Percentiles rank a stretch among this genome's conserved stretches.
phyloP scores from a whole-genome alignment of 2,329 filamentous ascomycete genomes.

The Fusarium foetens region DNA sequence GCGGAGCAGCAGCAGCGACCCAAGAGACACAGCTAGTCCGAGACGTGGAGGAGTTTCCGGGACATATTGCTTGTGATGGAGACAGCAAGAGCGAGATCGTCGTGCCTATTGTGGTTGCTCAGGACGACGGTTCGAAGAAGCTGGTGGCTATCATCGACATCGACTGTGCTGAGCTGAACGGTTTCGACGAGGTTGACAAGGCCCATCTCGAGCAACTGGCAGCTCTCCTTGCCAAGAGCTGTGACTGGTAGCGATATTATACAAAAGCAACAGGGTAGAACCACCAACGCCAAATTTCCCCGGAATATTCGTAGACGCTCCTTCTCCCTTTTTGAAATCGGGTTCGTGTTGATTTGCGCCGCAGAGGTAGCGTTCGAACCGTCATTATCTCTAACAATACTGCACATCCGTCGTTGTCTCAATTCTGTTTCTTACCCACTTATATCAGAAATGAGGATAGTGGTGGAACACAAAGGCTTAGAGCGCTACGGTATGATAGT shows the following conservation, averaged over 20 bases:
- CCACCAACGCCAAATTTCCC: not conserved
- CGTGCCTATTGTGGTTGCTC: conserved; percentile 70
- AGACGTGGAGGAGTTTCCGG: conserved; percentile 79
- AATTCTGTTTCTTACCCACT: conserved; percentile 3
- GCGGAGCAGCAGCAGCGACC: conserved; percentile 73
- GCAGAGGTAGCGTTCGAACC: not conserved
- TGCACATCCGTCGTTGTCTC: conserved; percentile 2
- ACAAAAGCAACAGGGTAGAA: not conserved
- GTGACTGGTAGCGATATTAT: conserved; percentile 67
- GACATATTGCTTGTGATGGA: conserved; percentile 84
- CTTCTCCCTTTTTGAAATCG: not conserved
- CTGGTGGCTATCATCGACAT: conserved; percentile 82
- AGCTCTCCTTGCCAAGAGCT: conserved; percentile 65
- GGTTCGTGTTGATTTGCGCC: not conserved
- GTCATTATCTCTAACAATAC: conserved; percentile 6
- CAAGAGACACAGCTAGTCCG: conserved; percentile 71
- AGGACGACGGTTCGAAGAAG: conserved; percentile 50
- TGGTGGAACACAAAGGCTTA: conserved; percentile 20
- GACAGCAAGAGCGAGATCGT: conserved; percentile 84
- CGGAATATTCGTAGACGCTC: not conserved
- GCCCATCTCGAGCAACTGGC: conserved; percentile 74
- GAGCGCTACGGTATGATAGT: conserved; percentile 11
- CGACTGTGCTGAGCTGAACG: conserved; percentile 74
- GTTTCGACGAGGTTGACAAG: conserved; percentile 77
- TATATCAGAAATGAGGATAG: conserved; percentile 24